Evolutionary conservation across 2,329 filamentous ascomycete genomes (phyloP), one percentile per base, ranked within the genome.

Genomic region (Microascus cirrosus): DNA sequence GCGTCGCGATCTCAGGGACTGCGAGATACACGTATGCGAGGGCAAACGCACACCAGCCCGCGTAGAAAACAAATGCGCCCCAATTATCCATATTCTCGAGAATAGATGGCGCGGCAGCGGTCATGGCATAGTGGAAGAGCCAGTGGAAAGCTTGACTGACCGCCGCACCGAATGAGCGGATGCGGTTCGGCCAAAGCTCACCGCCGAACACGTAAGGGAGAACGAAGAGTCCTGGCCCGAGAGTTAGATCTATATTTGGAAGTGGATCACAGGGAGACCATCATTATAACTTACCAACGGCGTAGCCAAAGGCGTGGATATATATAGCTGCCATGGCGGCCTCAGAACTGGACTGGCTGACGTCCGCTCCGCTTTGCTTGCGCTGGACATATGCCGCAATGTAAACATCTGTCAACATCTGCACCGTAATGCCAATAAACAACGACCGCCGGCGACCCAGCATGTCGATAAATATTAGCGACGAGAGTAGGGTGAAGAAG

Each of bases 171-270:
- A 77, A 73, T 0, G 74, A 74, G 0, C 74, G 70, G 55, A 77
- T 70, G 3, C 69, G 68, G 59, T 76, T 76, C 1, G 75, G 74
- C 67, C 73, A 78, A 0, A 77, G 63, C 58, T 77, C 74, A 1
- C 68, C 69, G 3, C 70, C 71, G 56, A 77, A 75, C 5, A 77
- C 67, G 55, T 76, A 77, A 0, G 74, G 74, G 1, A 77, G 68
- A 34, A 71, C 67, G 1, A 73, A 56, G 0, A 69, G 59, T 8
- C 28, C 28, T 32, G 28, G 4, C 66, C 67, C 22, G 67, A 67
- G 20, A 69, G 68, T 61, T 74, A 77, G 4, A 32, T 32, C 28
- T 32, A 32, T 32, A 4, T 32, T 32, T 32, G 28, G 4, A 4
- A 32, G 4, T 32, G 28, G 8, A 32, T 8, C 8, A 4, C 28